Percentiles rank a stretch among this genome's conserved stretches.
Conservation (phyloP, 495 filamentous ascomycete genomes). For the Penicillium argentinense region DNA sequence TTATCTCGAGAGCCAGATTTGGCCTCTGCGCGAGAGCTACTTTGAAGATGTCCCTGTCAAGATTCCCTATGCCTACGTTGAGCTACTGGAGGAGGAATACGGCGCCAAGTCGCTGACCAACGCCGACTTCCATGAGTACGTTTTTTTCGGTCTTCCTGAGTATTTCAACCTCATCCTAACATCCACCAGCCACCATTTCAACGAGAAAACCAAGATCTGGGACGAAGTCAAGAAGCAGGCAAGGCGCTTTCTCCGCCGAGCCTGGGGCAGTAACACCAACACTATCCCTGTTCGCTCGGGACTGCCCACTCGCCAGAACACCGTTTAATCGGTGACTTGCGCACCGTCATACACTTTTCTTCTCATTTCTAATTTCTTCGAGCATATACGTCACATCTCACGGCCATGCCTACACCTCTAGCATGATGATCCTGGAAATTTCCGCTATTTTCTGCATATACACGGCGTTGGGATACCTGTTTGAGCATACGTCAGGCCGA, state of each 20-base stretch:
- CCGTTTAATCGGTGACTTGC: neutral
- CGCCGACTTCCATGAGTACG: constrained; percentile 64
- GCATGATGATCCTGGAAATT: neutral
- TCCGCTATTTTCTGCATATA: constrained; percentile 20
- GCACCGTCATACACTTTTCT: constrained; percentile 2
- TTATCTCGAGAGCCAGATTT: constrained; percentile 66
- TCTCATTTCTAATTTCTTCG: constrained; percentile 5
- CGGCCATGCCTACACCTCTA: neutral
- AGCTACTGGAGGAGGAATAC: constrained; percentile 75
- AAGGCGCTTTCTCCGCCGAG: constrained; percentile 17
- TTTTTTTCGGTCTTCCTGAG: constrained; percentile 3
- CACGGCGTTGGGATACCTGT: constrained; percentile 22
- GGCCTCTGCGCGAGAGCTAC: constrained; percentile 70
- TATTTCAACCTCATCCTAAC: neutral
- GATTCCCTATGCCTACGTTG: constrained; percentile 73
- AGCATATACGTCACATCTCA: constrained; percentile 3
- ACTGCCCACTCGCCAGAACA: constrained; percentile 10
- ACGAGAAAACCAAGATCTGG: constrained; percentile 34
- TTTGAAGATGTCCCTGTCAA: constrained; percentile 77
- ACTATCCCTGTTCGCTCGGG: constrained; percentile 10
- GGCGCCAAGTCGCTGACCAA: constrained; percentile 61
- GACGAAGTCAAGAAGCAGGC: constrained; percentile 19
- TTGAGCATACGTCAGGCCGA: constrained; percentile 5
- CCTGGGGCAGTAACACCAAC: constrained; percentile 6
- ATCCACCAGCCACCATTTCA: constrained; percentile 33